Conservation (phyloP, 1,139 yeast species). For the Wickerhamomyces sp. region DNA sequence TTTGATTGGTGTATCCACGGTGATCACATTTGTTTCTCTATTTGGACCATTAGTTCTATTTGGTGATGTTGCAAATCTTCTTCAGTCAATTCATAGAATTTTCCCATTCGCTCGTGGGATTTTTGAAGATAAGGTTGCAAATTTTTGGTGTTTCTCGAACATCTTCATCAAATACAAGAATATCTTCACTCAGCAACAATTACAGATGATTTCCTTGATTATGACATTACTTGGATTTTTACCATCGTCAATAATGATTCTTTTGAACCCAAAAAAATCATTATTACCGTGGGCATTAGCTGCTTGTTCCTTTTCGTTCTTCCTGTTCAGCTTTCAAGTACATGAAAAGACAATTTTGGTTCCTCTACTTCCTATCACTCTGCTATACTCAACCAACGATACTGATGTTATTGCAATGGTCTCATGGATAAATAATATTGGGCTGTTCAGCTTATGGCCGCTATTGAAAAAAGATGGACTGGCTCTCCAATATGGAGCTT, state of each 20-base stretch:
- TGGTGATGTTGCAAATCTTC: conserved; percentile 35
- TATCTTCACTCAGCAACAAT: conserved; percentile 48
- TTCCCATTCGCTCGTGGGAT: conserved; percentile 92
- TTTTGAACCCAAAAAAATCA: conserved; percentile 46
- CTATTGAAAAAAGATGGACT: conserved; percentile 73
- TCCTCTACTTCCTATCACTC: conserved; percentile 80
- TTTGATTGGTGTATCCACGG: conserved; percentile 59
- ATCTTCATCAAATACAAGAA: conserved; percentile 64
- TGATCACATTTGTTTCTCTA: conserved; percentile 45
- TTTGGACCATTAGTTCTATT: conserved; percentile 58
- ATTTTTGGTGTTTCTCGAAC: conserved; percentile 93
- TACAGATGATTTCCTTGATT: conserved; percentile 57
- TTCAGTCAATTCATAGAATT: conserved; percentile 54
- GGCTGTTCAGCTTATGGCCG: conserved; percentile 86
- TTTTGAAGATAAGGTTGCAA: conserved; percentile 98
- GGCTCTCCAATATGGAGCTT: conserved; percentile 61
- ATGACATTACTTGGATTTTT: conserved; percentile 61
- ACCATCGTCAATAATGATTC: conserved; percentile 58
- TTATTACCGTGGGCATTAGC: conserved; percentile 70
- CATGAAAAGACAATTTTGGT: conserved; percentile 89
- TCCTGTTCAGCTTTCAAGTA: conserved; percentile 87
- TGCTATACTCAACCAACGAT: conserved; percentile 56
- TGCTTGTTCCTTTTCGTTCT: conserved; percentile 84
- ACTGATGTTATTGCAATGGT: conserved; percentile 62
- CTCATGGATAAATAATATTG: conserved; percentile 83